Evolutionary conservation across 2,329 filamentous ascomycete species (phyloP).

Genomic region (Epichloe glyceriae): DNA sequence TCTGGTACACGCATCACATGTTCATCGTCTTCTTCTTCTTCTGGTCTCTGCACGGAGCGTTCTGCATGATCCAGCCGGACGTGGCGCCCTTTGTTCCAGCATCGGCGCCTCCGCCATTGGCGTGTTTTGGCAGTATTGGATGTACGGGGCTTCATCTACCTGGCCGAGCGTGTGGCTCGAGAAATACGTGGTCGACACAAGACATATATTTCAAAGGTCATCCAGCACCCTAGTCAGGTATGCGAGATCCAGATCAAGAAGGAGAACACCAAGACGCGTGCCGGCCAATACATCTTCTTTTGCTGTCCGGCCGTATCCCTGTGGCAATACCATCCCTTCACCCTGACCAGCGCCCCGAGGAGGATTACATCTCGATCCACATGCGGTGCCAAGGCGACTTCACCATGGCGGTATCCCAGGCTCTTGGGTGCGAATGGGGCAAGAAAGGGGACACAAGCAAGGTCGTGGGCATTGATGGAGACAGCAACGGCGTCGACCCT

Average conservation of each 20-base stretch:
- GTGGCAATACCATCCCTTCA: conserved; percentile 85
- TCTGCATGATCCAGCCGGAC: conserved; percentile 84
- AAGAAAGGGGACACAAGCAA: conserved; percentile 43
- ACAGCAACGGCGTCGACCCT: conserved; percentile 49
- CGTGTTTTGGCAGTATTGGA: conserved; percentile 85
- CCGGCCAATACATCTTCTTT: conserved; percentile 80
- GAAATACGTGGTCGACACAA: conserved; percentile 71
- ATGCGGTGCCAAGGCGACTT: conserved; percentile 76
- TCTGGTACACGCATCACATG: conserved; percentile 85
- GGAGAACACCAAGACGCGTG: conserved; percentile 67
- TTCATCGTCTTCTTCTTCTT: conserved; percentile 83
- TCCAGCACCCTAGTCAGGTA: conserved; percentile 80
- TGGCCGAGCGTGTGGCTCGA: conserved; percentile 65
- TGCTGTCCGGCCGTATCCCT: conserved; percentile 77
- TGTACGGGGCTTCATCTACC: conserved; percentile 73
- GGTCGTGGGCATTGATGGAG: conserved; percentile 54
- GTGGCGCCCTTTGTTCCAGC: conserved; percentile 62
- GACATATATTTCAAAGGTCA: conserved; percentile 78
- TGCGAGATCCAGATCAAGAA: conserved; percentile 90
- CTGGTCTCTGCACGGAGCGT: conserved; percentile 81
- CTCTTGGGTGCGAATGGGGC: conserved; percentile 65
- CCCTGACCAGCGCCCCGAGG: conserved; percentile 77
- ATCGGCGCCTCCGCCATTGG: conserved; percentile 53
- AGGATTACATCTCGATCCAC: conserved; percentile 82
- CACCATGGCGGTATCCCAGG: conserved; percentile 54